Evolutionary conservation across 352 stramenopile species (phyloP).

Genomic region (Globisporangium polare): DNA sequence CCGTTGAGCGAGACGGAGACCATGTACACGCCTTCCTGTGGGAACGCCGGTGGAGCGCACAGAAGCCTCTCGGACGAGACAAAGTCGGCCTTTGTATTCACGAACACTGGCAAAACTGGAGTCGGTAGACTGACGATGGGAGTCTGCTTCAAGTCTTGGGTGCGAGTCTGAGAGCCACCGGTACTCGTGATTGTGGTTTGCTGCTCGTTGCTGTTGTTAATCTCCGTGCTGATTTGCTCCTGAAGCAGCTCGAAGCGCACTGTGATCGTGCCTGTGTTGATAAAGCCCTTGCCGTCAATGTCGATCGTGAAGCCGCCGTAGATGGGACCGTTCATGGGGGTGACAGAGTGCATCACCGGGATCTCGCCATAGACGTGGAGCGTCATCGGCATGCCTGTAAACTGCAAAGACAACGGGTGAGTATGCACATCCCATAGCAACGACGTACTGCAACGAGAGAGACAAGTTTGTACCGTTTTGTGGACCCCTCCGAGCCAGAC

Average conservation of each 20-base stretch:
- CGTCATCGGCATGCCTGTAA: slow-evolving; percentile 42
- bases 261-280: slow-evolving; percentile 55
- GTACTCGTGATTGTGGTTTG: neutral
- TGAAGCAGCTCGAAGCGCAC: slow-evolving; percentile 61
- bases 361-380: slow-evolving; percentile 53
- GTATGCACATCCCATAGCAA: neutral
- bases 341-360: slow-evolving; percentile 31
- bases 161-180: neutral
- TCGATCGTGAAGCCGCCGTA: slow-evolving; percentile 63
- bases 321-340: slow-evolving; percentile 70
- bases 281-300: slow-evolving; percentile 56
- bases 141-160: neutral
- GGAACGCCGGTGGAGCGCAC: slow-evolving; percentile 46
- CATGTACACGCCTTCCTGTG: slow-evolving; percentile 61
- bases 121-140: neutral
- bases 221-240: neutral
- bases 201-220: neutral
- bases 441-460: neutral
- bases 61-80: slow-evolving; percentile 42
- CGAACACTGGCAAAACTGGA: slow-evolving; percentile 5
- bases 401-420: slow-evolving; percentile 22
- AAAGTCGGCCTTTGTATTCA: slow-evolving; percentile 29
- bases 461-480: slow-evolving; percentile 30
- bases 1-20: slow-evolving; percentile 64
- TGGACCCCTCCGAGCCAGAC: slow-evolving; percentile 57